Base-by-base conservation (phyloP, 2,329 filamentous ascomycete genomes). In the Pseudogymnoascus sp. region DNA sequence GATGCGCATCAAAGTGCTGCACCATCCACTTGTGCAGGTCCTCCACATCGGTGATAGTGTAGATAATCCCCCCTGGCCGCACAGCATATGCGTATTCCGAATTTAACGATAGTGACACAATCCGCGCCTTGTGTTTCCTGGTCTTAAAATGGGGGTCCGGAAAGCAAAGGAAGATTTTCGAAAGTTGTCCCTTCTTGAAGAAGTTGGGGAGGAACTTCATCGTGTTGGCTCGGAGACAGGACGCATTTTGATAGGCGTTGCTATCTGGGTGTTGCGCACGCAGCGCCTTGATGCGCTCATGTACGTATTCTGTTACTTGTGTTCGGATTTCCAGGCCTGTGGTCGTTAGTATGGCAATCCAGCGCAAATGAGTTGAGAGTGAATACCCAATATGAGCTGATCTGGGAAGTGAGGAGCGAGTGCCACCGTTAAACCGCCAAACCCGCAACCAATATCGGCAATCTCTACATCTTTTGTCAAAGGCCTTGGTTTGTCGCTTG, bases 201-300 rank as follows among this genome's bases (percentile, higher is more conserved):
- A 96, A 96, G 71, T 99, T 97, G 63, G 95, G 92, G n/a, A 99
- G 78, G 74, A 97, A 99, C 73, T 99, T 99, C 94, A 99, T 99
- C 4, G 90, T 90, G 76, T 99, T 99, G 65, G 90, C 89, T 63
- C 94, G 86, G 55, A 99, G 78, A 70, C 90, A 95, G 33, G 88
- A 85, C 59, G 92, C 86, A 72, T 99, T 99, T 70, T 95, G 87
- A 72, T 90, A 97, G 52, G 76, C 73, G 57, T 74, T 73, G 26
- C 71, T 70, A 5, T 76, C 75, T 5, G 75, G 69, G 64, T 82
- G 80, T 69, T 92, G 85, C 10, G 78, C 76, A 3, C 94, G 85
- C 15, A 97, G 79, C 3, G 92, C 92, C 65, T 83, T 83, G 71
- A 96, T 89, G 69, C 91, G 87, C 66, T 95, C 89, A 72, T 90